Base-by-base conservation (phyloP, 345 rosid species). In the Gossypium raimondii region DNA sequence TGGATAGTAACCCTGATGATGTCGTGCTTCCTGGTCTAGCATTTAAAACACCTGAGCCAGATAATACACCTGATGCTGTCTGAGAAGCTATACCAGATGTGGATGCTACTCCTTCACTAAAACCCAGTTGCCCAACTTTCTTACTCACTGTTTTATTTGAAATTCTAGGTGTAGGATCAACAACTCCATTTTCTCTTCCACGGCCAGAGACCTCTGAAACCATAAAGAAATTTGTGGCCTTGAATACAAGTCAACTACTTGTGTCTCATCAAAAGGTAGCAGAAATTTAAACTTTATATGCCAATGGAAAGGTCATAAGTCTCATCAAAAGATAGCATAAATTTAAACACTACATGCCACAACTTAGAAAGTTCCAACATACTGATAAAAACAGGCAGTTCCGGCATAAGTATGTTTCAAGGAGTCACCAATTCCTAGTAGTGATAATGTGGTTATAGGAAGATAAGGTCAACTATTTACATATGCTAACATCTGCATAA, bases 1-100 rank as follows among this genome's bases (percentile, higher is more conserved):
- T 95, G 77, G 90, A 87, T 45, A 95, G 97, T 78, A 92, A 83
- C 48, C 99, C 97, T 52, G 97, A 91, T 72, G 99, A 95, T 71
- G 99, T 89, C 55, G 98, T 88, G 83, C 99, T 90, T 80, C 98
- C 98, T 9, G 94, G 92, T 83, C 97, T 93, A 78, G 98, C 98
- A 87, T 92, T 94, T 83, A 94, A 77, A 81, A 94, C 95, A 67
- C 98, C 98, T 7, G 98, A 94, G 81, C 98, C 98, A 81, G 98
- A 94, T 58, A 94, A 82, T 56, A 92, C 93, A 62, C 98, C 98
- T 13, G 98, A 94, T 65, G 96, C 92, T 65, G 98, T 88, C 84
- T 89, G 98, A 76, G 98, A 94, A 81, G 86, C 97, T 78, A 89
- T 78, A 68, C 97, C 98, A 77, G 97, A 89, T 52, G 87, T 85